phyloP scores from a whole-genome alignment of 441 rosid genomes.

The Breynia disticha region DNA sequence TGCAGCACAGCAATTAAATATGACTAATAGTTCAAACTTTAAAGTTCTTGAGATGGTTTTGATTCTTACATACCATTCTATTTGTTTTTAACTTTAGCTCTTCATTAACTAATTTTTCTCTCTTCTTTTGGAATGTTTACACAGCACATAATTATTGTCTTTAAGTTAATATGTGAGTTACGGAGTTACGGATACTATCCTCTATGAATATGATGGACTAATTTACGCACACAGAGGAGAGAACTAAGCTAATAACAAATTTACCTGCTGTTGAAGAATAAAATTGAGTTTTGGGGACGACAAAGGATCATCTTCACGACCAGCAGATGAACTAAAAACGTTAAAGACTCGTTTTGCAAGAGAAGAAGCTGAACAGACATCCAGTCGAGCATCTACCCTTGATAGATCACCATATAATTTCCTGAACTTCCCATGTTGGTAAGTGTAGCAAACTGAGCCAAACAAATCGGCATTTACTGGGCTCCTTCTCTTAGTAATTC shows the following conservation, averaged over 20 bases:
- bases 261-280: conserved; percentile 80
- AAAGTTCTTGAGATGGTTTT: not conserved
- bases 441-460: conserved; percentile 64
- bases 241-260: not conserved
- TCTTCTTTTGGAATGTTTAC: no score
- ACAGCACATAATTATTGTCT: no score
- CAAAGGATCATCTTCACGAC: conserved; percentile 23
- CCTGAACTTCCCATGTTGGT: conserved; percentile 58
- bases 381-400: conserved; percentile 69
- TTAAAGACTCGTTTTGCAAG: conserved; percentile 38
- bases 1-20: not conserved
- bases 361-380: conserved; percentile 55
- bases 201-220: not conserved
- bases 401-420: conserved; percentile 58
- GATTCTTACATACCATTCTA: not conserved
- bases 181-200: not conserved
- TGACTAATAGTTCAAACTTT: not conserved
- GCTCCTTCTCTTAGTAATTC: conserved; percentile 33
- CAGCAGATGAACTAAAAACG: conserved; percentile 26
- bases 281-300: conserved; percentile 63
- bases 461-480: conserved; percentile 52
- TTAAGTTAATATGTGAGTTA: no score
- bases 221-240: not conserved
- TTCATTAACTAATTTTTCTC: no score
- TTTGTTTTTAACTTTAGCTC: not conserved